Evolutionary conservation across 306 rosid species (phyloP).

Genomic region (Chamaecrista fasciculata): DNA sequence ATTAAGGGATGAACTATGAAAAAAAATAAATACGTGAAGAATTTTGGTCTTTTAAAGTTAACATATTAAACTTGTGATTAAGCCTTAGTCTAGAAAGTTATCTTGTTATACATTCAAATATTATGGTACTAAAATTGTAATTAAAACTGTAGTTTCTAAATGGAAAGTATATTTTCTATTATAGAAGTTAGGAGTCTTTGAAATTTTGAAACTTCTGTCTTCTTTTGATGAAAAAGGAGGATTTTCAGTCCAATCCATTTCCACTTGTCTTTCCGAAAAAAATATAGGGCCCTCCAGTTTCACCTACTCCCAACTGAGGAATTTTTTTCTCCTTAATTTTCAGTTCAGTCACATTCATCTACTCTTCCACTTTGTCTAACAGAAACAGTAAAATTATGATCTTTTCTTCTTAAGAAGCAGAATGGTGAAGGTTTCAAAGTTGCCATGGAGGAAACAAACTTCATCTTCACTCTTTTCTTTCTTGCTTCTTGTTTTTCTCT

Average conservation of each 20-base stretch:
- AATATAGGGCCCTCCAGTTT: constrained; percentile 5
- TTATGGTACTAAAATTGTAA: too few relatives aligned
- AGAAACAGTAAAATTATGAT: not conserved
- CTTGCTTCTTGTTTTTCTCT: constrained; percentile 24
- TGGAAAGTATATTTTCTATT: too few relatives aligned
- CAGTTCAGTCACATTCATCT: not conserved
- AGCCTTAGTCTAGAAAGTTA: too few relatives aligned
- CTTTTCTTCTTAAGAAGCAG: constrained; percentile 20
- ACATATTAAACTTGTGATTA: too few relatives aligned
- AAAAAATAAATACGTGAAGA: too few relatives aligned
- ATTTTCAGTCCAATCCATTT: not conserved
- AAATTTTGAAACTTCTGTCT: too few relatives aligned
- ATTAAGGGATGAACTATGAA: too few relatives aligned
- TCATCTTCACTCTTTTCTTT: constrained; percentile 23
- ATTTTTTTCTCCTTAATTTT: constrained; percentile 16
- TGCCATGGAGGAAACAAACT: constrained; percentile 35
- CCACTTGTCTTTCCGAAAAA: constrained; percentile 7
- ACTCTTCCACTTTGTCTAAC: not conserved
- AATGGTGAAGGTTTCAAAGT: constrained; percentile 28
- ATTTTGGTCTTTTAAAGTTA: too few relatives aligned
- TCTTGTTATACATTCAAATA: too few relatives aligned
- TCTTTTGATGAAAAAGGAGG: too few relatives aligned
- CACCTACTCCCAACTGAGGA: constrained; percentile 38
- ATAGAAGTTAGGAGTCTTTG: not conserved
- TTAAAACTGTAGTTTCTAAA: too few relatives aligned